Percentiles rank a stretch among this genome's conserved stretches.
Conservation (phyloP, 2,329 filamentous ascomycete genomes). For the Trichoderma arundinaceum region DNA sequence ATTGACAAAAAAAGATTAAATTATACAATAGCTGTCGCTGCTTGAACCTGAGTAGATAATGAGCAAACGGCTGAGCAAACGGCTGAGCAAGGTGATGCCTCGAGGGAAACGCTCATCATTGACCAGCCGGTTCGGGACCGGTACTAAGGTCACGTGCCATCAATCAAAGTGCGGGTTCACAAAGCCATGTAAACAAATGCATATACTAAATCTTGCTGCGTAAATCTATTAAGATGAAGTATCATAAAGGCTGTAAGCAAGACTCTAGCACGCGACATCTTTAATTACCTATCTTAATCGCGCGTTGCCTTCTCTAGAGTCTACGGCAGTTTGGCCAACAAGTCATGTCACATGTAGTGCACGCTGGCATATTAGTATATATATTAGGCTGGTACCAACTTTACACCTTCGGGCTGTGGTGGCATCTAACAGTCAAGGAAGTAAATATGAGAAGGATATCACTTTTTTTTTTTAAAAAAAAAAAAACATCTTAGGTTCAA, state of each 20-base stretch:
- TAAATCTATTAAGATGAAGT: not conserved
- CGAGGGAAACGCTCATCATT: slow-evolving; percentile 5
- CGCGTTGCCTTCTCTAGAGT: not conserved
- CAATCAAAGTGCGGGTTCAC: slow-evolving; percentile 10
- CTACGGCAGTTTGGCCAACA: slow-evolving; percentile 8
- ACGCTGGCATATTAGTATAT: slow-evolving; percentile 1
- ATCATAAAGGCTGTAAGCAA: slow-evolving; percentile 5
- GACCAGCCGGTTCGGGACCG: not conserved
- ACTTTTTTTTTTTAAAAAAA: too few species aligned
- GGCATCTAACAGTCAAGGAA: not conserved
- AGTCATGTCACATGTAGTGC: not conserved
- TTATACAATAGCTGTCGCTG: too few species aligned
- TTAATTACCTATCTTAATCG: slow-evolving; percentile 4
- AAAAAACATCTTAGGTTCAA: not conserved
- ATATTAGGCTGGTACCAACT: not conserved
- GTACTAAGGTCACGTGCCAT: not conserved
- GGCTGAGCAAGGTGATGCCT: too few species aligned
- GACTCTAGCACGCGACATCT: slow-evolving; percentile 10
- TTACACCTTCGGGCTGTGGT: not conserved
- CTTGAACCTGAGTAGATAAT: too few species aligned
- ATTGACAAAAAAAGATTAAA: too few species aligned
- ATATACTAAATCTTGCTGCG: slow-evolving; percentile 1
- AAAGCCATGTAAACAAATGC: slow-evolving; percentile 1
- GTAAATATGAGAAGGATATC: not conserved
- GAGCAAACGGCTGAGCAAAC: too few species aligned